Evolutionary conservation across 495 filamentous ascomycete species (phyloP).

Genomic region (Symbiotaphrina buchneri): DNA sequence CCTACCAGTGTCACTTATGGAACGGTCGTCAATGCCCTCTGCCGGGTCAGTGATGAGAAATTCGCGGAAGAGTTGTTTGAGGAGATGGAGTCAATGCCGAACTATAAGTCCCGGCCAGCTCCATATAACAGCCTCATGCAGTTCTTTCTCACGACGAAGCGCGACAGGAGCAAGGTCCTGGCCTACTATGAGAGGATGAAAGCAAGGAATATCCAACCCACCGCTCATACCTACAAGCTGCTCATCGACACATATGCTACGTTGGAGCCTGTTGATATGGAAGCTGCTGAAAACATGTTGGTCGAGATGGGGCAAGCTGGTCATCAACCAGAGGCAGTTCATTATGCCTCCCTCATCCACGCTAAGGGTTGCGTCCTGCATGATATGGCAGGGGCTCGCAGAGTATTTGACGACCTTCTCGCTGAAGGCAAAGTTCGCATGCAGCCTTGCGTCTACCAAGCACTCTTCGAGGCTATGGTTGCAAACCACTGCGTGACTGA

Average conservation of each 20-base stretch:
- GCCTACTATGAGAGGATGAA: constrained; percentile 91
- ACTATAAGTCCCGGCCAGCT: constrained; percentile 92
- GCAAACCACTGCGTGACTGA: constrained; percentile 70
- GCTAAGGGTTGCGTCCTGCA: constrained; percentile 88
- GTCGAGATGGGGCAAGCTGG: constrained; percentile 54
- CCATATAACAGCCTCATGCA: constrained; percentile 99
- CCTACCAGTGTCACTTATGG: constrained; percentile 96
- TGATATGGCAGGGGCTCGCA: constrained; percentile 63
- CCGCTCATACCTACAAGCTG: constrained; percentile 91
- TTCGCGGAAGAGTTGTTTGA: constrained; percentile 96
- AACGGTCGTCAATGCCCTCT: constrained; percentile 92
- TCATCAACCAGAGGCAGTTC: constrained; percentile 65
- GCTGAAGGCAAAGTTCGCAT: constrained; percentile 36
- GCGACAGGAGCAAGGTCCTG: constrained; percentile 84
- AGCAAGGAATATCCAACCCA: constrained; percentile 66
- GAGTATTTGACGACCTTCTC: constrained; percentile 61
- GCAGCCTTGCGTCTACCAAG: constrained; percentile 81
- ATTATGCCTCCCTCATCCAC: constrained; percentile 89
- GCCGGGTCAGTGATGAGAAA: constrained; percentile 90
- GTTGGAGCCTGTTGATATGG: constrained; percentile 78
- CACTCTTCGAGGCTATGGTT: constrained; percentile 87
- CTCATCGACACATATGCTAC: constrained; percentile 91
- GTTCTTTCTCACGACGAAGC: constrained; percentile 94
- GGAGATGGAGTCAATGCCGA: constrained; percentile 97
- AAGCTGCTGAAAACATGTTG: constrained; percentile 67